Evolutionary conservation across 345 rosid genomes (phyloP), one percentile per base, ranked within the genome.

Genomic region (Gossypium herbaceum): DNA sequence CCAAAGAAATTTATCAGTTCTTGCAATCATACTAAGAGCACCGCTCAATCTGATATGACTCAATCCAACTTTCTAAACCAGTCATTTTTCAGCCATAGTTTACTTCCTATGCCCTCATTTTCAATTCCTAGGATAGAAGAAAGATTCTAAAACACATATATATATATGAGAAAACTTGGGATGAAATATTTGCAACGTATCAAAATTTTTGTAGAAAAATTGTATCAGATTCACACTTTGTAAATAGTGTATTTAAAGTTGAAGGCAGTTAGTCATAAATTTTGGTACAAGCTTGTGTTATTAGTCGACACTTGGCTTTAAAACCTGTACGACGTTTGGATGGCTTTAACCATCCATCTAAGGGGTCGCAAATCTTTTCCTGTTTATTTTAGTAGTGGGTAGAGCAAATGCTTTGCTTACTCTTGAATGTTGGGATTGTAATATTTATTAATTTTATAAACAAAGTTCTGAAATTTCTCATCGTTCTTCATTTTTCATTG

Each of bases 81-180:
- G 73, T 24, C 83, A 73, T 80, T 84, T 80, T 79, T 82, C 80
- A 84, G 82, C 73, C 94, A 88, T 75, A 84, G 86, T 45, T 74
- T 88, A 50, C 73, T 86, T 27, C 70, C 70, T 86, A 80, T 84
- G 82, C 73, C 88, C 85, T 67, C 80, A 82, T 77, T 81, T 85
- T 83, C 86, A 87, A 16, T 87, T 86, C 73, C 91, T 84, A 64
- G 86, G 88, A n/a, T 88, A 63, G 81, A 82, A 78, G 48, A 52
- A 73, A 12, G 50, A 15, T 22, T 57, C 72, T 52, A 52, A 52
- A 52, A 17, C n/a, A 50, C 1, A n/a, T 51, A 34, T 34, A 34
- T 34, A 34, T 34, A 34, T 34, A 2, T 34, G 41, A 34, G 41
- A 34, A 34, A 5, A 34, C 41, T 34, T 34, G 41, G 41, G 41